Evolutionary conservation across 2,329 filamentous ascomycete species (phyloP), one percentile per base, ranked within the genome.

Genomic region (Fusarium verrucosum): DNA sequence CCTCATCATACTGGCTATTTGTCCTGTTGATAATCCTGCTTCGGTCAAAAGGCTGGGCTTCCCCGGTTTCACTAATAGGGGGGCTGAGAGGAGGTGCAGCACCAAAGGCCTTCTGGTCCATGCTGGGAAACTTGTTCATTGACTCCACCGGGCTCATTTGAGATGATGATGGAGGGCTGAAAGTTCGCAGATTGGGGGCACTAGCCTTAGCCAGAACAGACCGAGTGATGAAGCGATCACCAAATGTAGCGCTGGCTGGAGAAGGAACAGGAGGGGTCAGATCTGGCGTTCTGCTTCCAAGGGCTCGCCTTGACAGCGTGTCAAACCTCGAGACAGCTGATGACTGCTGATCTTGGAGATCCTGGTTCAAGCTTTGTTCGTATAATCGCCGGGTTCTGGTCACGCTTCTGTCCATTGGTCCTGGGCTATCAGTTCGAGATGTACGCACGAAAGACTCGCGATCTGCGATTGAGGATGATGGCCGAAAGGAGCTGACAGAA

Each of bases 261-360:
- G 86, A 82, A 26, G 85, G 76, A 10, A 80, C 71, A 52, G 78
- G 77, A 53, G 80, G 74, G 35, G 76, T 68, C 13, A 80, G 55
- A 68, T 89, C 77, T 0, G 84, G 82, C 2, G 85, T 87, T 26
- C 83, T 78, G 19, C 80, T 77, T 25, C 82, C 75, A 46, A 77
- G 70, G 14, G 81, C 81, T 16, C 87, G 88, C 56, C 89, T 86
- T 23, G 88, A 88, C 46, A 96, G 80, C 1, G 88, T 93, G 70
- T 97, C 94, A 37, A 97, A 85, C 36, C 92, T 86, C n/a, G 87
- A 89, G 64, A 95, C 77, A 0, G 91, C 87, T 4, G 91, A 91
- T 4, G 85, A 85, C 72, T 94, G 92, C 66, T 95, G 90, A 52
- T 94, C 92, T 45, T 94, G 89, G 13, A 92, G 82, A 62, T 95